These are phyloP conservation scores for Penicillium flavigenum DNA, from an alignment of 495 filamentous ascomycete genomes.

Conservation along the genomic window DNA sequence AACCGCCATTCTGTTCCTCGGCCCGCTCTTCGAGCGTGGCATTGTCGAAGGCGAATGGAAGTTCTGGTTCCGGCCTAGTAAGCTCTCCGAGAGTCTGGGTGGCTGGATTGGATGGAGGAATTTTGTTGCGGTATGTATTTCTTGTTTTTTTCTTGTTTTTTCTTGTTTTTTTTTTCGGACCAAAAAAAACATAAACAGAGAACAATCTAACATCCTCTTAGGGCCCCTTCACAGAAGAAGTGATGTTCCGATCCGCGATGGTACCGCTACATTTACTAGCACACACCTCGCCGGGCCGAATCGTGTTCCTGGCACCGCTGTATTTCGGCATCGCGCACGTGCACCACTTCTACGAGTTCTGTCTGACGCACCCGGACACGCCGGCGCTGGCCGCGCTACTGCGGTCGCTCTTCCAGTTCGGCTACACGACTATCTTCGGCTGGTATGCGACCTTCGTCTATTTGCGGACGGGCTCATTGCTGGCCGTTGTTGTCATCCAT, in stretches of 20 bases:
- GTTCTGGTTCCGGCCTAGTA: slow-evolving; percentile 53
- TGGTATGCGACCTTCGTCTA: slow-evolving; percentile 91
- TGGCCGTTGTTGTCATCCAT: slow-evolving; percentile 71
- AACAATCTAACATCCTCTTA: slow-evolving; percentile 27
- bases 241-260: slow-evolving; percentile 85
- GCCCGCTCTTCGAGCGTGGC: slow-evolving; percentile 76
- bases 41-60: slow-evolving; percentile 70
- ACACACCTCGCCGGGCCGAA: slow-evolving; percentile 52
- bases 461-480: slow-evolving; percentile 77
- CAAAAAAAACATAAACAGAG: too few relatives aligned
- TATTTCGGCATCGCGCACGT: slow-evolving; percentile 95
- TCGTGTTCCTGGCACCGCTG: slow-evolving; percentile 78
- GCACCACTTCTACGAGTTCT: slow-evolving; percentile 96
- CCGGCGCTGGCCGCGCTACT: slow-evolving; percentile 57
- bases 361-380: slow-evolving; percentile 71
- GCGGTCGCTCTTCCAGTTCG: slow-evolving; percentile 78
- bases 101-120: slow-evolving; percentile 67
- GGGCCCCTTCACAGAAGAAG: slow-evolving; percentile 89
- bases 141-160: slow-evolving; percentile 2
- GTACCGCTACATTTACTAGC: slow-evolving; percentile 81
- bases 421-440: slow-evolving; percentile 92
- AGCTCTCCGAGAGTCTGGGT: slow-evolving; percentile 48
- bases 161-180: too few relatives aligned
- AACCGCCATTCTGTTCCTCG: slow-evolving; percentile 77
- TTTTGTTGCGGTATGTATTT: slow-evolving; percentile 52